A percentile compares a stretch with the other conserved stretches of the same genome.
phyloP scores from a whole-genome alignment of 306 rosid genomes.

The Lupinus albus region DNA sequence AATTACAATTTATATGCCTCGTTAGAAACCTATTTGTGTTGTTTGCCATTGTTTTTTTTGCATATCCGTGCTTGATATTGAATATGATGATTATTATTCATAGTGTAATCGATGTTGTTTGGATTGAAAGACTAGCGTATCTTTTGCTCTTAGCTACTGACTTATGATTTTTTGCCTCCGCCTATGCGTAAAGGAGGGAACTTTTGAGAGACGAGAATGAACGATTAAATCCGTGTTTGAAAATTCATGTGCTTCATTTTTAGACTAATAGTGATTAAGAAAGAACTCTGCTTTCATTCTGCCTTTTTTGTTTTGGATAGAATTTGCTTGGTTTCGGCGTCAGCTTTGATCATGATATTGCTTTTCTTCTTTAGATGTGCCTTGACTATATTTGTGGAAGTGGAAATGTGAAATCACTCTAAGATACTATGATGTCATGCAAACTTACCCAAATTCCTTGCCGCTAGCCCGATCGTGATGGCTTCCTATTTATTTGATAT shows the following conservation, averaged over 20 bases:
- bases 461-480: no score
- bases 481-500: constrained; percentile 13
- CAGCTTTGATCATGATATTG: constrained; percentile 18
- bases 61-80: constrained; percentile 6
- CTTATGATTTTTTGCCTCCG: constrained; percentile 16
- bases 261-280: constrained; percentile 22
- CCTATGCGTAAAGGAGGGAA: neutral
- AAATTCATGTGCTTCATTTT: neutral
- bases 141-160: neutral
- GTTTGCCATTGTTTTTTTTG: neutral
- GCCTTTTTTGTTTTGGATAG: constrained; percentile 1
- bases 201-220: constrained; percentile 11
- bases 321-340: constrained; percentile 2
- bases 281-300: neutral
- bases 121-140: constrained; percentile 1
- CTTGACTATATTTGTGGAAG: constrained; percentile 9
- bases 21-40: constrained; percentile 5
- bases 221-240: neutral
- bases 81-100: constrained; percentile 1
- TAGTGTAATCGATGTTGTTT: constrained; percentile 19
- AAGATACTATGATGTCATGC: neutral
- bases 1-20: constrained; percentile 4
- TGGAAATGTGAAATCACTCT: neutral
- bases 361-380: constrained; percentile 4
- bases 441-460: no score